phyloP scores from a whole-genome alignment of 1,284 basidiomycete species.

The Austropuccinia psidii region DNA sequence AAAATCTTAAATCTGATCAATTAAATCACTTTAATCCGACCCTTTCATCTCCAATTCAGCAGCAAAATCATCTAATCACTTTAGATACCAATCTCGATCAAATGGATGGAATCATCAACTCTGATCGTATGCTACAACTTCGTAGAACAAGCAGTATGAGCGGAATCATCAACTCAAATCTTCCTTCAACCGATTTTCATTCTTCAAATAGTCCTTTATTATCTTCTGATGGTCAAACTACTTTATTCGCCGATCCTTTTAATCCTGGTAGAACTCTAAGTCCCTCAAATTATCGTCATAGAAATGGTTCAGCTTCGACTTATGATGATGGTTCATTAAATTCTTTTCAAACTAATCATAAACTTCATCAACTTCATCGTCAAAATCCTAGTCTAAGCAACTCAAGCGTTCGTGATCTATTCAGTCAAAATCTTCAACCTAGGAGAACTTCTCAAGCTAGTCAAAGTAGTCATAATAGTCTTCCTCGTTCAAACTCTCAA shows the following conservation, averaged over 20 bases:
- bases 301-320: neutral
- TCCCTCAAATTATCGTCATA: neutral
- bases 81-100: conserved; percentile 70
- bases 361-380: neutral
- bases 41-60: neutral
- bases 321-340: neutral
- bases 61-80: conserved; percentile 46
- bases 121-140: conserved; percentile 41
- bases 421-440: neutral
- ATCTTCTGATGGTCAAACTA: neutral
- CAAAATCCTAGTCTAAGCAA: conserved; percentile 6
- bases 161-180: conserved; percentile 35
- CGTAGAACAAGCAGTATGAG: conserved; percentile 39
- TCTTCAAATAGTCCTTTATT: conserved; percentile 2
- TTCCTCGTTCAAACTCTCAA: neutral
- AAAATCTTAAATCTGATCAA: conserved; percentile 7
- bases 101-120: conserved; percentile 76
- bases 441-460: no score
- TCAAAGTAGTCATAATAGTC: conserved; percentile 7
- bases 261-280: conserved; percentile 31
- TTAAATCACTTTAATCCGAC: neutral
- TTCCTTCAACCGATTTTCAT: neutral
- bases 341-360: neutral
- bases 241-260: conserved; percentile 35
- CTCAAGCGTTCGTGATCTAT: neutral